Conservation (phyloP, 164 flowering plant species). For the Umbilicus rupestris region DNA sequence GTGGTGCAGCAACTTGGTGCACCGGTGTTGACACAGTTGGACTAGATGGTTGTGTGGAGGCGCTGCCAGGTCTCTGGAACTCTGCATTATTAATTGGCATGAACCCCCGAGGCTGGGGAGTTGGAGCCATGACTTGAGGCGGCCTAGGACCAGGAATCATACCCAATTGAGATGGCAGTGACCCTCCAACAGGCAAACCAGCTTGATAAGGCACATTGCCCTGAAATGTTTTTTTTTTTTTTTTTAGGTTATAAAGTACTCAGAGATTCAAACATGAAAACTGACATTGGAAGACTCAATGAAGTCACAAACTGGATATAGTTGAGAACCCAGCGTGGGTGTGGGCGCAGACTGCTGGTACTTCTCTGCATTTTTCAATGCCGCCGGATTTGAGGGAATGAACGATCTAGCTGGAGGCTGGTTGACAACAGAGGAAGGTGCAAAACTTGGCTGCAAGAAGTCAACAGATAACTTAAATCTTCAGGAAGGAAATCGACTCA, state of each 20-base stretch:
- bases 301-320: constrained; percentile 59
- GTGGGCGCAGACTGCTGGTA: constrained; percentile 58
- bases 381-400: constrained; percentile 58
- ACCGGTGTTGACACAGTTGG: constrained; percentile 28
- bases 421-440: constrained; percentile 34
- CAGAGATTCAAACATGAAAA: background rate
- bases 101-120: constrained; percentile 41
- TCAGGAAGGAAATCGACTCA: background rate
- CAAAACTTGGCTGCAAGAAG: constrained; percentile 37
- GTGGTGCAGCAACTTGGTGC: constrained; percentile 20
- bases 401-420: constrained; percentile 63
- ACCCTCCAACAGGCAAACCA: constrained; percentile 32
- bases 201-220: constrained; percentile 23
- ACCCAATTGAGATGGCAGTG: constrained; percentile 14
- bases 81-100: constrained; percentile 51
- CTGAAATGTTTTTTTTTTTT: constrained; percentile 22
- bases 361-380: constrained; percentile 54
- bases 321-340: constrained; percentile 58
- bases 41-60: constrained; percentile 54
- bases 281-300: background rate
- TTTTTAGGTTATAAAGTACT: background rate
- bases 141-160: constrained; percentile 29
- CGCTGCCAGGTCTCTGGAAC: constrained; percentile 43
- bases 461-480: background rate
- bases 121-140: constrained; percentile 53